Evolutionary conservation across 495 filamentous ascomycete genomes (phyloP).

Genomic region (Penicillium manginii): DNA sequence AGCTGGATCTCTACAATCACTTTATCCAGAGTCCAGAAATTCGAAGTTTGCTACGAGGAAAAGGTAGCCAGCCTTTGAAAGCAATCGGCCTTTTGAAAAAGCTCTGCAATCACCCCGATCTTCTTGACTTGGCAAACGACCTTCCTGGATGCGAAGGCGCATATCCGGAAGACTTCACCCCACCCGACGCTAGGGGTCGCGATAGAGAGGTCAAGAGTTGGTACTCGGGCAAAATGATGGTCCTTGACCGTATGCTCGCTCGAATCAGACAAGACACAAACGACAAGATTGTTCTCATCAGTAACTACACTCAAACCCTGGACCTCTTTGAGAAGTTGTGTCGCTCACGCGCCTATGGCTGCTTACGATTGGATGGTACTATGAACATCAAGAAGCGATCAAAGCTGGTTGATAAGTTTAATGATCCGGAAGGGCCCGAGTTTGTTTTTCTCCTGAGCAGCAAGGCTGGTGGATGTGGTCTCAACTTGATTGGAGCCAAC

Average conservation of each 20-base stretch:
- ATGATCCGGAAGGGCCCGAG: constrained; percentile 86
- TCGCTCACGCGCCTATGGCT: constrained; percentile 80
- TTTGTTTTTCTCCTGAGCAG: constrained; percentile 95
- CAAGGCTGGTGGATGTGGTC: constrained; percentile 94
- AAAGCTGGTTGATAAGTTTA: constrained; percentile 98
- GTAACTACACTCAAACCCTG: constrained; percentile 95
- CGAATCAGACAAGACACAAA: constrained; percentile 95
- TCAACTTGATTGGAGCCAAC: constrained; percentile 97
- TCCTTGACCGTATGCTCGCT: constrained; percentile 96
- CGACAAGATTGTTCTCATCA: constrained; percentile 99
- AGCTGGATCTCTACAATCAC: constrained; percentile 90
- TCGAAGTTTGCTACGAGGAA: constrained; percentile 86
- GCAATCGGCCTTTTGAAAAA: constrained; percentile 97
- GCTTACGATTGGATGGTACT: constrained; percentile 87
- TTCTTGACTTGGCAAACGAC: constrained; percentile 82
- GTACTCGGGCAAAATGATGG: constrained; percentile 99
- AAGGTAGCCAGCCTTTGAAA: constrained; percentile 94
- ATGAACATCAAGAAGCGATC: constrained; percentile 97
- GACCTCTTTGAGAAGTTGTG: constrained; percentile 95
- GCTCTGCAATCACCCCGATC: constrained; percentile 96
- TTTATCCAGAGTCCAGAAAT: constrained; percentile 97
- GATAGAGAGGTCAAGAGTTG: constrained; percentile 92
- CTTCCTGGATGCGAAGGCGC: constrained; percentile 82
- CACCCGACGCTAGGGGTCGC: constrained; percentile 82
- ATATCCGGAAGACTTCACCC: constrained; percentile 87